Base-by-base conservation (phyloP, 2,329 filamentous ascomycete species). In the Hypoxylon sp. region DNA sequence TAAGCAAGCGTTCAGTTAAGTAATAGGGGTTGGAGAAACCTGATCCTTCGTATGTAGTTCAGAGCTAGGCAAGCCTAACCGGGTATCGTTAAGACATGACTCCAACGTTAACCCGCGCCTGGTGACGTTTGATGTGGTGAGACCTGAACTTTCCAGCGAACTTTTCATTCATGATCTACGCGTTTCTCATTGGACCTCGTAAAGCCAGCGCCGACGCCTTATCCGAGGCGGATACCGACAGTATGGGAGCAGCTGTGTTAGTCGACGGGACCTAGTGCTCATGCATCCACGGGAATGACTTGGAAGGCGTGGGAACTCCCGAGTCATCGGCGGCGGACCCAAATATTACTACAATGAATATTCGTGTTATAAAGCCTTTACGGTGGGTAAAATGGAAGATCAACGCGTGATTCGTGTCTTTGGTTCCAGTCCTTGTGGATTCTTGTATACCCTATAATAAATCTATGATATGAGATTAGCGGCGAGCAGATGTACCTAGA, bases 211-310 rank as follows among this genome's bases (percentile, higher is more conserved):
- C 32, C 36, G 20, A 27, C 3, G 23, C 32, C 36, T 21, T 53
- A 17, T 43, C 20, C n/a, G 17, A 34, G 45, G 44, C 54, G 54
- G 54, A 54, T 57, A 57, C 50, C 50, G 46, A 57, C 54, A 57
- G 54, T 23, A 27, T 54, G 54, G 50, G n/a, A 57, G 23, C 16
- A 32, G 36, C 27, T 34, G 36, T 40, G 25, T 15, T 47, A 42
- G 34, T 32, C 43, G 31, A 37, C 35, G 19, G 35, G 17, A 40
- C 21, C 30, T 12, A 30, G 15, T 43, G 30, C 9, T 23, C 23
- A n/a, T 43, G 41, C 45, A 44, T 43, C 27, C 25, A 47, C 43
- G 44, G 13, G 30, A n/a, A n/a, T n/a, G n/a, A n/a, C n/a, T n/a
- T n/a, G 42, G 26, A 47, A 46, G 11, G 13, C 36, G 16, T 51